Base-by-base conservation (phyloP, 106 monocot species). In the Acorus calamus region DNA sequence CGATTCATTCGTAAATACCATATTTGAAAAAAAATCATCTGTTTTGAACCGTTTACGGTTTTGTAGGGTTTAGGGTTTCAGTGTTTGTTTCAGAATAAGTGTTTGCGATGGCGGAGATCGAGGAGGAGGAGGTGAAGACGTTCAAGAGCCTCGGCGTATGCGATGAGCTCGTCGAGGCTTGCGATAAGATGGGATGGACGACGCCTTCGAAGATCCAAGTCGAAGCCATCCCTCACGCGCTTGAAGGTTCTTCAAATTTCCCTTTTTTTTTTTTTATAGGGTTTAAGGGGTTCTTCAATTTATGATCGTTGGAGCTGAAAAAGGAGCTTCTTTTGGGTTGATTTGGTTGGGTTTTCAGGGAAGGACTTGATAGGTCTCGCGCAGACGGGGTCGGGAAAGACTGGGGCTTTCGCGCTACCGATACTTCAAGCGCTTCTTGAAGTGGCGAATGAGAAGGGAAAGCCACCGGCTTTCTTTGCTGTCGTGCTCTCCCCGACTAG, bases 351-450 rank as follows among this genome's bases (percentile, higher is more conserved):
- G 7, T 5, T 59, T 6, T n/a, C 47, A 94, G 89, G 96, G 46
- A 88, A 73, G 69, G 96, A 98, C 68, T 55, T 98, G 11, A 98
- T 98, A 70, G 96, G 91, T 43, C 75, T 98, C 46, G 96, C 87
- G 44, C 84, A 91, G 44, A 96, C 96, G 3, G 96, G 96, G 4
- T 91, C 96, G 0, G 96, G 96, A 2, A 96, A 96, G 74, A 96
- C 96, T 13, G 96, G 84, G 14, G 96, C 96, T 47, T 96, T 96
- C 66, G 96, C 91, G 28, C 71, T 96, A 42, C 96, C 96, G 2
- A 91, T 91, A 67, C 71, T 98, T n/a, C 96, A 98, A 64, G 87
- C 80, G 8, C 80, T 98, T 46, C 80, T 91, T 47, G 74, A 81
- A 28, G 28, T 28, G 28, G 28, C 28, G 28, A 28, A 28, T 28